These are phyloP conservation scores for Alopecurus myosuroides DNA, from an alignment of 176 grass and related monocot species.

Conservation along the genomic window DNA sequence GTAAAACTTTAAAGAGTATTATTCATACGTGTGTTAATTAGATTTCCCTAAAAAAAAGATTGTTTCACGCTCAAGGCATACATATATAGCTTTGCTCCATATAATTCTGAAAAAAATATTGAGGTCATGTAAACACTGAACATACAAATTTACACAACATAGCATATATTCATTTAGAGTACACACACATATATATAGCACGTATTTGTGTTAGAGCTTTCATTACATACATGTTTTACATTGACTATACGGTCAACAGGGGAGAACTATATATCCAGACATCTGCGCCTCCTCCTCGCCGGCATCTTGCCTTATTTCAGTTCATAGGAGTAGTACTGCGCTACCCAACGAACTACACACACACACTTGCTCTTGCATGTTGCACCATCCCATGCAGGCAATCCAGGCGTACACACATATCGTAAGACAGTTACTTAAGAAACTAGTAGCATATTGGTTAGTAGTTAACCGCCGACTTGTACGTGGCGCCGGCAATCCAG, in stretches of 20 bases:
- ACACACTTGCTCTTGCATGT: neutral
- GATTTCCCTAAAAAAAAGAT: too few relatives aligned
- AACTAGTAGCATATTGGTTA: neutral
- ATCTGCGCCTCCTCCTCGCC: conserved; percentile 16
- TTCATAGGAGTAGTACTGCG: neutral
- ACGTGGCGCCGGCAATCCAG: conserved; percentile 27
- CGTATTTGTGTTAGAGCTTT: neutral
- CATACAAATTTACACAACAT: neutral
- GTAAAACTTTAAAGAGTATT: too few relatives aligned
- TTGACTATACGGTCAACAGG: conserved; percentile 6
- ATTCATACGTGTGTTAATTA: too few relatives aligned
- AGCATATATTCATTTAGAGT: neutral
- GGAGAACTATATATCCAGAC: conserved; percentile 13
- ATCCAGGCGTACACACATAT: neutral
- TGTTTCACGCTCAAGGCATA: too few relatives aligned
- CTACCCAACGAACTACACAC: neutral
- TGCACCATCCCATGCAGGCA: neutral
- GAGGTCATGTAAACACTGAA: neutral
- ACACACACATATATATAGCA: neutral
- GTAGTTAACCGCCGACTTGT: conserved; percentile 31
- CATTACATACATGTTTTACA: neutral
- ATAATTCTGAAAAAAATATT: too few relatives aligned
- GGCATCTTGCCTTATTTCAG: conserved; percentile 11
- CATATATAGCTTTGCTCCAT: too few relatives aligned
- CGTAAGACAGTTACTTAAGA: neutral